phyloP scores from a whole-genome alignment of 2,329 filamentous ascomycete genomes.

The Paracoccidioides lutzii region DNA sequence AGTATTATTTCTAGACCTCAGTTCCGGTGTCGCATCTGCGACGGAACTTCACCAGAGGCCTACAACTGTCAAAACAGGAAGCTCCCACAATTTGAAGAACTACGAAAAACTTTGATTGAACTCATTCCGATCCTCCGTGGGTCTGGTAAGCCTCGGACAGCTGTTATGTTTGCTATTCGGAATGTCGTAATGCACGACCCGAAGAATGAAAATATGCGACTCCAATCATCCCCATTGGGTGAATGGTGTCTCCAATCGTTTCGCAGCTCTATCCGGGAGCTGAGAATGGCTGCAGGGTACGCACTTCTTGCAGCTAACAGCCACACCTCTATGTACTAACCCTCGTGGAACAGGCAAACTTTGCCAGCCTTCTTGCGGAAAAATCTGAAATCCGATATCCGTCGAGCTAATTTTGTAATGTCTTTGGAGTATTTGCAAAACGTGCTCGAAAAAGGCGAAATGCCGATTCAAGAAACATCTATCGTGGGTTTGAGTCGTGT shows the following conservation, averaged over 20 bases:
- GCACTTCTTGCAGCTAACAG: conserved; percentile 1
- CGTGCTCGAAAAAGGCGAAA: conserved; percentile 55
- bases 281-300: conserved; percentile 66
- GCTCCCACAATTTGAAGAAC: conserved; percentile 17
- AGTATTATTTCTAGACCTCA: conserved; percentile 13
- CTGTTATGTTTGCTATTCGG: conserved; percentile 58
- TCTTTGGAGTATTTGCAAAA: conserved; percentile 58
- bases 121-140: conserved; percentile 30
- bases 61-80: conserved; percentile 9
- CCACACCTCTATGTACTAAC: conserved; percentile 11
- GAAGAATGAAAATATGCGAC: conserved; percentile 46
- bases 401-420: conserved; percentile 53
- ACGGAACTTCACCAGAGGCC: conserved; percentile 17
- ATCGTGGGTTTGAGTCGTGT: conserved; percentile 79
- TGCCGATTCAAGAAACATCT: conserved; percentile 65
- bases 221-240: conserved; percentile 55
- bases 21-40: conserved; percentile 27
- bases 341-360: conserved; percentile 39
- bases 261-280: conserved; percentile 70
- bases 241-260: conserved; percentile 73
- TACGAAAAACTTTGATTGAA: conserved; percentile 33
- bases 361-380: conserved; percentile 52
- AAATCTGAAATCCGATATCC: conserved; percentile 34
- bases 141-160: conserved; percentile 50
- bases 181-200: conserved; percentile 56